Base-by-base conservation (phyloP, 805 yeast genomes). In the Candida orba region DNA sequence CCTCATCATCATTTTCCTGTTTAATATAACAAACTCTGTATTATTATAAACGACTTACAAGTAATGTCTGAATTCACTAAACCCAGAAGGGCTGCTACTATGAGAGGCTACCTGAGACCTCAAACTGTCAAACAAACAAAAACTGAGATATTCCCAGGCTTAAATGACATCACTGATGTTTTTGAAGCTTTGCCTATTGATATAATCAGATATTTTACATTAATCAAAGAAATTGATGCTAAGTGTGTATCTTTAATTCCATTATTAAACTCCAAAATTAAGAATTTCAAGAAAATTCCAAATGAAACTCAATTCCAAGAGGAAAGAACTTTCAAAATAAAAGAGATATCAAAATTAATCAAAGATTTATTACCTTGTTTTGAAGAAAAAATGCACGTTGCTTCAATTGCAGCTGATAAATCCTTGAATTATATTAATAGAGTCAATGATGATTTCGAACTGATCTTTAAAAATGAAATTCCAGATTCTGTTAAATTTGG, bases 301-400 rank as follows among this genome's bases (percentile, higher is more conserved):
- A 47, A 34, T 50, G 46, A 27, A 30, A 41, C 44, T 6, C 46
- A 39, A 34, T 30, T 40, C 27, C 39, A 43, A 24, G 47, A 42
- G 23, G 18, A 40, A 41, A 54, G 59, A 53, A 52, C 37, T 56
- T 63, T 14, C 61, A 60, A 43, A 42, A 54, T 43, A 60, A 49
- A 58, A 22, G 64, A 60, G 33, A 68, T 77, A 27, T 69, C 73
- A 29, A 52, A 53, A 14, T 51, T 69, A 30, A 67, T 78, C 17
- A 68, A 71, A 49, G 95, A 86, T 45, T 71, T 91, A 44, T 79
- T 91, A 69, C 97, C 98, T 1, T 86, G 96, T 48, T 65, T 91
- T 43, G 98, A 91, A 60, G 97, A 93, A 61, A 93, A 93, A 64
- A 88, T 93, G 95, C 97, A 91, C 62, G 96, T 93, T 35, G 91